These are phyloP conservation scores for Phytophthora sp. DNA, from an alignment of 352 stramenopile genomes.

Conservation along the genomic window DNA sequence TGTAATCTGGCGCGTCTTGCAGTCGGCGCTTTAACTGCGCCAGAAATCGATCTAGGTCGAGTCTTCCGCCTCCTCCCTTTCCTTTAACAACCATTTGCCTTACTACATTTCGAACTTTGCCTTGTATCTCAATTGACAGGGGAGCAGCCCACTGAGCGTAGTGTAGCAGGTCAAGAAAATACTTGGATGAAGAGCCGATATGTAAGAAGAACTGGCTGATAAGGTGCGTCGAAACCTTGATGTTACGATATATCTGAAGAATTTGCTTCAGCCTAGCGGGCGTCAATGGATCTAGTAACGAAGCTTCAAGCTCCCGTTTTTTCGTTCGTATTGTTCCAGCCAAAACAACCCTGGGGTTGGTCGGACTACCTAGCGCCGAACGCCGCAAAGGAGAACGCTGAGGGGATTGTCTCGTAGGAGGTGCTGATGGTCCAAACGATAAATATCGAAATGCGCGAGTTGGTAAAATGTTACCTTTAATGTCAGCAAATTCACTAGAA, in stretches of 20 bases:
- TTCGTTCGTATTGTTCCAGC: conserved; percentile 4
- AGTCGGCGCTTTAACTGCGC: conserved; percentile 38
- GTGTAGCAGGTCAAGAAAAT: conserved; percentile 48
- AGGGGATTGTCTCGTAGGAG: background rate
- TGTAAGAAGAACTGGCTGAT: conserved; percentile 62
- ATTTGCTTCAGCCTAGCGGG: conserved; percentile 40
- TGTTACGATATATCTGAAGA: conserved; percentile 29
- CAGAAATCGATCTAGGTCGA: conserved; percentile 63
- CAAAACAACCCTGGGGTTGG: conserved; percentile 1
- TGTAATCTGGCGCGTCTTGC: conserved; percentile 30
- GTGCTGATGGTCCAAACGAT: conserved; percentile 9
- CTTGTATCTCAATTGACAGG: conserved; percentile 36
- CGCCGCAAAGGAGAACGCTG: conserved; percentile 5
- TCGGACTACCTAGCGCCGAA: conserved; percentile 3
- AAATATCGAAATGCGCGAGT: conserved; percentile 35
- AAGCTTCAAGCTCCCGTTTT: conserved; percentile 26
- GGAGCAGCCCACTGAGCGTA: conserved; percentile 55
- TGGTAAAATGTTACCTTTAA: conserved; percentile 30
- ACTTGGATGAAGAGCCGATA: conserved; percentile 44
- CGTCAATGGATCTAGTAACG: conserved; percentile 41
- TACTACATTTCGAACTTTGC: conserved; percentile 40
- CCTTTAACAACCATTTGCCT: conserved; percentile 50
- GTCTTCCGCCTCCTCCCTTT: conserved; percentile 48
- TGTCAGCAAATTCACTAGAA: conserved; percentile 18
- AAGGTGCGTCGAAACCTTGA: conserved; percentile 50